Evolutionary conservation across 2,329 filamentous ascomycete species (phyloP), one percentile per base, ranked within the genome.

Genomic region (Botrytis fabae): DNA sequence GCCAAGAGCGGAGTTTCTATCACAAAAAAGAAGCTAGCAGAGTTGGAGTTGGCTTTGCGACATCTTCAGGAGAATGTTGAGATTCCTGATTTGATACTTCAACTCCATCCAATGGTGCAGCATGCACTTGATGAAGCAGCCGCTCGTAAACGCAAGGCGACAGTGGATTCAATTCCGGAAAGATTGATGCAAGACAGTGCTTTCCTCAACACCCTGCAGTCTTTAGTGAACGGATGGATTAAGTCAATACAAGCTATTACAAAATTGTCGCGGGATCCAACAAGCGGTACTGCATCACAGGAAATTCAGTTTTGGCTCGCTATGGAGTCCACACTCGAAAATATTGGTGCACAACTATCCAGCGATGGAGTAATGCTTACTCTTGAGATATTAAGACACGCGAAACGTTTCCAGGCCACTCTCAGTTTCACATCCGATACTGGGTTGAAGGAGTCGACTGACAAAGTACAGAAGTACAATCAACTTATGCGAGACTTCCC

Each of bases 231-330:
- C 82, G 91, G 92, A 75, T 99, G 96, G 96, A 99, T 99, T 84
- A 97, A 97, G 84, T 97, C 95, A 18, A 99, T 99, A 76, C 95
- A 98, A 82, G 92, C 92, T 65, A 97, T 98, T 78, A 99, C 96
- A 57, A 97, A 97, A 83, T 92, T 97, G 85, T 93, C 94, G 59
- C 91, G 94, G 79, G 96, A 99, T 78, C 90, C 93, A 0, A 85
- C 86, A 7, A 88, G 79, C 85, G 87, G 90, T 46, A 97, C 94
- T 35, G 96, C 96, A 46, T 95, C 93, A 73, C 96, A 98, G 82
- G 96, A 99, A 82, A 97, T 99, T 82, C 98, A 98, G 82, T 99
- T 99, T 81, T 99, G 96, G 96, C 83, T 99, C 69, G 97, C 94
- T 2, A 97, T 99, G 93, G 97, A 99, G 82, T 92, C 92, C 25